phyloP scores from a whole-genome alignment of 2,329 filamentous ascomycete genomes.

The Phoma sp. region DNA sequence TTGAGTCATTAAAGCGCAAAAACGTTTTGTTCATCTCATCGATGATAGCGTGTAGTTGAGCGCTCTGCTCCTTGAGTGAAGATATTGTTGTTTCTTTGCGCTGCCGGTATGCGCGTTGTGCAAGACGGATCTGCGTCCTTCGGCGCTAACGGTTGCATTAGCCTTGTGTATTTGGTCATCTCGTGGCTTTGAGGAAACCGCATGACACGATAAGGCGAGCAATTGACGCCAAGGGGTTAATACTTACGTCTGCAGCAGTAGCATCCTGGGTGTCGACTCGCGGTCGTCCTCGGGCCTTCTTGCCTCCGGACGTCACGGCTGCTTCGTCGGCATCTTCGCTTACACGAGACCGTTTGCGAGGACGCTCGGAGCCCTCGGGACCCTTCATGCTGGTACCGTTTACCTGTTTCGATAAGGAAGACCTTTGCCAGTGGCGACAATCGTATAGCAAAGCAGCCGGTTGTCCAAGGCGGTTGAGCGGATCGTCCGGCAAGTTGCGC shows the following conservation, averaged over 20 bases:
- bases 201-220: background rate
- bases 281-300: conserved; percentile 74
- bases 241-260: conserved; percentile 78
- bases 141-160: conserved; percentile 64
- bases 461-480: background rate
- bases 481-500: background rate
- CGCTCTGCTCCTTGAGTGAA: conserved; percentile 73
- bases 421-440: background rate
- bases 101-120: conserved; percentile 83
- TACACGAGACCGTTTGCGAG: conserved; percentile 43
- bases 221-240: background rate
- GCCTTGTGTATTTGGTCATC: background rate
- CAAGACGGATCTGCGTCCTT: conserved; percentile 84
- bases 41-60: conserved; percentile 72
- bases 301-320: conserved; percentile 38
- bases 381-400: conserved; percentile 30
- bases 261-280: conserved; percentile 79
- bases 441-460: background rate
- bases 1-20: conserved; percentile 69
- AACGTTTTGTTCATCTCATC: conserved; percentile 79
- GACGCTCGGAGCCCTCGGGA: conserved; percentile 11
- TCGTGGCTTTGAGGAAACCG: background rate
- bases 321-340: conserved; percentile 37
- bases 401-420: too few relatives aligned
- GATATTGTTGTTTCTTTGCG: conserved; percentile 85